Percentiles rank a stretch among this genome's conserved stretches.
phyloP scores from a whole-genome alignment of 2,329 filamentous ascomycete species.

The Curvularia lunata region DNA sequence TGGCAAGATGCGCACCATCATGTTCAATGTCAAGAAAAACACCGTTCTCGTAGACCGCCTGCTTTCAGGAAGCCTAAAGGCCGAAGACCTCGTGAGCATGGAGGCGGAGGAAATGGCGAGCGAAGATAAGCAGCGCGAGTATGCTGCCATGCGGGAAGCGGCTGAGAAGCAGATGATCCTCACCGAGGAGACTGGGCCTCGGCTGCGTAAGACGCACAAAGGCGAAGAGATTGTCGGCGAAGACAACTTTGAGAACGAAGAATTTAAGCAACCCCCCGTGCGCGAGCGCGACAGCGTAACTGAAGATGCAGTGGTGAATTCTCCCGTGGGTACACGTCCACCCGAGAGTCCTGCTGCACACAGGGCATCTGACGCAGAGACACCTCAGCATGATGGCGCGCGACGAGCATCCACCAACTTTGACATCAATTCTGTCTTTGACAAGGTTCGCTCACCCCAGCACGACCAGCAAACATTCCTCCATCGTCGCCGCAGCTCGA shows the following conservation, averaged over 20 bases:
- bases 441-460: conserved; percentile 77
- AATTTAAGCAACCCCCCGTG: conserved; percentile 37
- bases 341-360: conserved; percentile 28
- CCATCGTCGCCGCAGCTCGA: conserved; percentile 59
- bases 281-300: conserved; percentile 36
- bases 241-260: conserved; percentile 55
- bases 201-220: conserved; percentile 90
- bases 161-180: conserved; percentile 85
- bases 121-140: conserved; percentile 81
- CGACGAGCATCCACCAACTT: conserved; percentile 69
- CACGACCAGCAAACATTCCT: conserved; percentile 55
- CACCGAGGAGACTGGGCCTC: conserved; percentile 71
- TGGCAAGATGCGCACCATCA: conserved; percentile 74
- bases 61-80: conserved; percentile 72
- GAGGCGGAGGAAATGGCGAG: conserved; percentile 88
- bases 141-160: conserved; percentile 76
- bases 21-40: conserved; percentile 90
- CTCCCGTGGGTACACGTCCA: conserved; percentile 25
- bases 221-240: conserved; percentile 89
- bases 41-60: conserved; percentile 76
- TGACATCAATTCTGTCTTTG: conserved; percentile 86
- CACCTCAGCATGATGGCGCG: conserved; percentile 37
- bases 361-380: conserved; percentile 45
- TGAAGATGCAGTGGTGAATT: conserved; percentile 31
- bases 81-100: conserved; percentile 85